These are phyloP conservation scores for Aspergillus egyptiacus DNA, from an alignment of 495 filamentous ascomycete species.

Conservation along the genomic window DNA sequence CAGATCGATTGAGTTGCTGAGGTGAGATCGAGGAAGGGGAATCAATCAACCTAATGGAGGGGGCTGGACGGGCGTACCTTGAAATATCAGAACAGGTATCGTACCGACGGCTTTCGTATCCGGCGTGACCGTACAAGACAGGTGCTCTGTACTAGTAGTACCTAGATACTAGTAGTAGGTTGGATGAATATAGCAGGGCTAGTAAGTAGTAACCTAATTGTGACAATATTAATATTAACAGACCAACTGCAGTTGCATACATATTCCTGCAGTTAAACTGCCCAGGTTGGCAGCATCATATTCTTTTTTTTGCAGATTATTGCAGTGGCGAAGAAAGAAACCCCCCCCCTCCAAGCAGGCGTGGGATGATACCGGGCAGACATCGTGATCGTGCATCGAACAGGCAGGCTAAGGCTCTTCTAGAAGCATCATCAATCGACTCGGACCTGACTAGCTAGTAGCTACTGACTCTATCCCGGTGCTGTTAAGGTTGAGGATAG, in stretches of 20 bases:
- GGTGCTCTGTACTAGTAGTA: constrained; percentile 1
- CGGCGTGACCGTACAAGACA: constrained; percentile 2
- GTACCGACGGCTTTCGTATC: constrained; percentile 1
- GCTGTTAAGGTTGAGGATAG: neutral
- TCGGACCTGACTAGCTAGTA: neutral
- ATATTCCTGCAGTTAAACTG: constrained; percentile 3
- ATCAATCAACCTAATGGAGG: neutral
- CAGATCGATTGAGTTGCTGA: too few species aligned
- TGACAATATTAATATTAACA: neutral
- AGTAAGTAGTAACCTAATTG: too few species aligned
- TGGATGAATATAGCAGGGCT: constrained; percentile 2
- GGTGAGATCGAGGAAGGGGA: too few species aligned
- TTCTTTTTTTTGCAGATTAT: neutral
- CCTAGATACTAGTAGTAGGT: neutral
- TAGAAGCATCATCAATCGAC: constrained; percentile 1
- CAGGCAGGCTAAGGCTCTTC: constrained; percentile 2
- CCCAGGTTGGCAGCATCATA: neutral
- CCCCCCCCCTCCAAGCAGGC: too few species aligned
- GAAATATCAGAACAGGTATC: constrained; percentile 2
- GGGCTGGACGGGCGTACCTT: constrained; percentile 2
- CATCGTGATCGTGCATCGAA: too few species aligned
- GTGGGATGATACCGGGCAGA: too few species aligned
- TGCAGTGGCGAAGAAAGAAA: constrained; percentile 1
- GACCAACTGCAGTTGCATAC: neutral
- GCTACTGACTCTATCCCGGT: neutral